Base-by-base conservation (phyloP, 768 basidiomycete species). In the Vararia minispora region DNA sequence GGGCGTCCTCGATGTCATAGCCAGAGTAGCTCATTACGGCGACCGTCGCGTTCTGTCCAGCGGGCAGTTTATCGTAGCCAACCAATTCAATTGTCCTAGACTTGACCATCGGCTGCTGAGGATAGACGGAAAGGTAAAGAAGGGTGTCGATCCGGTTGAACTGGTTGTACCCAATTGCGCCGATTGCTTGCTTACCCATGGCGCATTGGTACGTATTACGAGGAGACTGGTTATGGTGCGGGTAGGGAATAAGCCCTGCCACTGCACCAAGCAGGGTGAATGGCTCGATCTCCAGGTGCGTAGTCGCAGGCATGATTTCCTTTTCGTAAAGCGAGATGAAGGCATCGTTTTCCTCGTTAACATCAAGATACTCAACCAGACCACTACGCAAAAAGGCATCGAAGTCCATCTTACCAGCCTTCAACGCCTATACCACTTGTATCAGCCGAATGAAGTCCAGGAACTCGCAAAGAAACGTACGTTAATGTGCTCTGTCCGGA, bases 101-200 rank as follows among this genome's bases (percentile, higher is more conserved):
- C 61, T 98, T 97, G 44, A 97, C 92, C 94, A 99, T 95, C 3
- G 95, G 95, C 52, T 97, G 89, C 55, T 99, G 95, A 17, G 95
- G 95, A 51, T 99, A 99, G 8, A 97, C 91, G 25, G 88, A 84
- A 35, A 99, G 72, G 61, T 99, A 99, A n/a, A 99, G 70, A 27
- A 99, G 72, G 0, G 95, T 99, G 58, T 99, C 95, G 55, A 99
- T 98, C 31, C 95, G 76, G 54, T 90, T 89, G 48, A 97, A 76
- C 58, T 99, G 95, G 58, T 98, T 99, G 62, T 92, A 95, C 0
- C 81, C 94, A 44, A 99, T 99, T 10, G 92, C 92, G 16, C 95
- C 95, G 46, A 99, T 99, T 2, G 95, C 94, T 66, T 99, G 95
- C 65, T 99, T 99, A 39, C 95, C 94, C 94, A 99, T 99, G 39